Evolutionary conservation across 345 rosid species (phyloP).

Genomic region (Kernera saxatilis): DNA sequence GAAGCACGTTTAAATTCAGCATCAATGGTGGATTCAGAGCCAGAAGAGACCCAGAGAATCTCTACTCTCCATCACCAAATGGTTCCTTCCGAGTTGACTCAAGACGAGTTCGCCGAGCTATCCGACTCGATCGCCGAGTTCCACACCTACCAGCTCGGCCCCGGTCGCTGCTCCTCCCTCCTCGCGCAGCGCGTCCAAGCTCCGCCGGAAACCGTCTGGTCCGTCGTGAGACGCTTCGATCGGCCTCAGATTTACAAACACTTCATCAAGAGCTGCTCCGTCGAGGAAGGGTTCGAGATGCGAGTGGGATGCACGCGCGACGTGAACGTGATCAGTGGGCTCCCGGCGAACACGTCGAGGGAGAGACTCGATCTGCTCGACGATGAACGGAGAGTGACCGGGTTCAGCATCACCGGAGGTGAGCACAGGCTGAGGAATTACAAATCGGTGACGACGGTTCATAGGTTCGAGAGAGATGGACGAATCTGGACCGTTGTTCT

Average conservation of each 20-base stretch:
- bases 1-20: neutral
- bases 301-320: constrained; percentile 59
- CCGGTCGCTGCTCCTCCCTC: constrained; percentile 60
- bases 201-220: constrained; percentile 58
- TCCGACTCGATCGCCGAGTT: constrained; percentile 41
- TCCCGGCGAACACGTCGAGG: constrained; percentile 70
- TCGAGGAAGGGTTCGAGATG: constrained; percentile 38
- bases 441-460: constrained; percentile 71
- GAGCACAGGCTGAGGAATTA: constrained; percentile 77
- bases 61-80: constrained; percentile 45
- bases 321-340: constrained; percentile 65
- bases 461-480: constrained; percentile 35
- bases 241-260: constrained; percentile 68
- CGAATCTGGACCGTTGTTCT: constrained; percentile 58
- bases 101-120: constrained; percentile 41
- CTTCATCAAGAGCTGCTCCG: constrained; percentile 66
- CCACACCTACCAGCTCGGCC: constrained; percentile 55
- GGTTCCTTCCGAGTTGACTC: constrained; percentile 45
- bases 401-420: constrained; percentile 70
- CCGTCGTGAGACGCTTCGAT: constrained; percentile 61
- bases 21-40: constrained; percentile 7
- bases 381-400: constrained; percentile 53
- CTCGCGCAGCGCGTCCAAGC: constrained; percentile 49
- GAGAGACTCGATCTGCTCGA: constrained; percentile 69
- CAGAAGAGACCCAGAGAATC: neutral